Evolutionary conservation across 306 rosid genomes (phyloP), one percentile per base, ranked within the genome.

Genomic region (Betula pendula): DNA sequence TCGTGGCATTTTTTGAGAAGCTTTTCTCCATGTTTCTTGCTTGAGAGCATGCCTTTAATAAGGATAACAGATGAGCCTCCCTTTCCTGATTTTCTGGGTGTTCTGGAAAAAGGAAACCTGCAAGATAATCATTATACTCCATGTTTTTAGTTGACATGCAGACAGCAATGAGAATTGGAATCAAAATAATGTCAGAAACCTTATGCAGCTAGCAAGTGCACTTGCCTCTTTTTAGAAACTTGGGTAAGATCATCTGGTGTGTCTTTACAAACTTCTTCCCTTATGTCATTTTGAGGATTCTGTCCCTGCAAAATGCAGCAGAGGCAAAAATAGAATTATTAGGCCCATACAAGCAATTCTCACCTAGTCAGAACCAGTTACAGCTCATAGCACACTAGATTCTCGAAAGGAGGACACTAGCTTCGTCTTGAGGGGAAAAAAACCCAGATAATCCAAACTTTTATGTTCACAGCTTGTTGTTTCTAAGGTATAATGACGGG

Each of bases 211-310:
- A 14, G n/a, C 49, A 74, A 67, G 62, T 77, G 59, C 59, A 77
- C 90, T 83, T 84, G 86, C 97, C 91, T 87, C 70, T 79, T 85
- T 51, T 58, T 42, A 63, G 48, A 51, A 73, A 74, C 74, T 77
- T 53, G 82, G 62, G 29, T 63, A 38, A 82, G 73, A 71, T 68
- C 68, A 60, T 76, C 73, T 15, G 79, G 35, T 19, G 81, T 60
- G 53, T 78, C 82, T 85, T 70, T 74, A 58, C 62, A 55, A 75
- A 75, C 75, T 79, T 89, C 87, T 78, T 79, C 73, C 68, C 77
- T 72, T 14, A 48, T 25, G 52, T 78, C 77, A 56, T 68, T 71
- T 69, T 75, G 78, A 58, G 79, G 53, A 29, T 80, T 80, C 77
- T 80, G 80, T 82, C 74, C 91, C 92, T 82, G 85, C 59, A 76